Percentiles rank a stretch among this genome's conserved stretches.
phyloP scores from a whole-genome alignment of 768 basidiomycete species.

The Tricholoma furcatifolium region DNA sequence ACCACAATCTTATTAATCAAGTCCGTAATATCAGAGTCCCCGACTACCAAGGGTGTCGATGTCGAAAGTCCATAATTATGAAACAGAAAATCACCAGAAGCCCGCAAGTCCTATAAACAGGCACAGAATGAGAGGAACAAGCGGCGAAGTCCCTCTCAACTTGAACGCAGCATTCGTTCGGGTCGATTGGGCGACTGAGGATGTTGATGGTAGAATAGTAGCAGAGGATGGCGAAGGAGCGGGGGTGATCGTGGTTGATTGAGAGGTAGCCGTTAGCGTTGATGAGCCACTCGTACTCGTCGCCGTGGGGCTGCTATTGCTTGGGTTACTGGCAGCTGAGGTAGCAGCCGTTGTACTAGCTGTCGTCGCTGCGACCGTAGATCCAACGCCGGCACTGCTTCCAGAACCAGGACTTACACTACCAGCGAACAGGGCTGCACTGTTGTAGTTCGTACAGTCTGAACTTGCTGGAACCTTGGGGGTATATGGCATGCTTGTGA shows the following conservation, averaged over 20 bases:
- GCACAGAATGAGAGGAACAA: not conserved
- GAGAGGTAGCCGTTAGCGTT: not conserved
- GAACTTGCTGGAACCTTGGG: slow-evolving; percentile 35
- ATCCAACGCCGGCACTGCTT: not conserved
- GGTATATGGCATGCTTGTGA: slow-evolving; percentile 36
- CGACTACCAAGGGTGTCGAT: too few species aligned
- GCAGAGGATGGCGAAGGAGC: not conserved
- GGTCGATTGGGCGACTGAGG: not conserved
- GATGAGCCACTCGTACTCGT: not conserved
- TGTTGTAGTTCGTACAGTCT: slow-evolving; percentile 31
- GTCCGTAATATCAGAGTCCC: too few species aligned
- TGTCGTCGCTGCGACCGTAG: not conserved
- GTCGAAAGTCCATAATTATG: too few species aligned
- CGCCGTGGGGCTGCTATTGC: not conserved
- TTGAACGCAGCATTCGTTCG: not conserved
- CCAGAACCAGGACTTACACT: slow-evolving; percentile 11
- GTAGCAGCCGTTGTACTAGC: not conserved
- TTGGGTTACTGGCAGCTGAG: not conserved
- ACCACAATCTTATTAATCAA: too few species aligned
- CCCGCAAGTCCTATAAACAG: not conserved
- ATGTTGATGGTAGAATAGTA: not conserved
- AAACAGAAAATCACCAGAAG: not conserved
- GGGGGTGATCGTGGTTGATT: slow-evolving; percentile 1
- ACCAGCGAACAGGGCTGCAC: slow-evolving; percentile 28
- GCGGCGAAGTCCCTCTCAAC: too few species aligned